Conservation (phyloP, 1,284 basidiomycete species). For the Cutaneotrichosporon sp. region DNA sequence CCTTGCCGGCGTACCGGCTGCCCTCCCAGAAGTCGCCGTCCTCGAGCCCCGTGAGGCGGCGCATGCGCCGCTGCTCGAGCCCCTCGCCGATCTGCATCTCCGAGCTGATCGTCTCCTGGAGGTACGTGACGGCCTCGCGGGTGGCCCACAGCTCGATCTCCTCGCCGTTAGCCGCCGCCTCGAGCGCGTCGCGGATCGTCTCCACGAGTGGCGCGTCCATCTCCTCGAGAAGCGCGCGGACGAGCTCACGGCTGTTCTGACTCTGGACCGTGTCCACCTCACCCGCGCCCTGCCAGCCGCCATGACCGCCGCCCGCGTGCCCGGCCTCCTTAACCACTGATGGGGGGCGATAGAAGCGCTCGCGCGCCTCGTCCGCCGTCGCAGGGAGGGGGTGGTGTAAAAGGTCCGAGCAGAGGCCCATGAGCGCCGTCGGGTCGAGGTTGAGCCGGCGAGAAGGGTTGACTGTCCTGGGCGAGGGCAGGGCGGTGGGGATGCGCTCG, state of each 20-base stretch:
- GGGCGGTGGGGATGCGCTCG: conserved; percentile 56
- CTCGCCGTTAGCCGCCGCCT: conserved; percentile 2
- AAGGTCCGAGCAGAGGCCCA: conserved; percentile 78
- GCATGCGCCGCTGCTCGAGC: conserved; percentile 45
- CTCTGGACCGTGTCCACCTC: conserved; percentile 31
- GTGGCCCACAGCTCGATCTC: conserved; percentile 74
- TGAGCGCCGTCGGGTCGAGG: conserved; percentile 75
- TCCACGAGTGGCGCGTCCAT: conserved; percentile 67
- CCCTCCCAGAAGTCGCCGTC: conserved; percentile 49
- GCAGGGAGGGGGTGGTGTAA: conserved; percentile 69
- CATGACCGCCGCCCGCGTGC: conserved; percentile 46
- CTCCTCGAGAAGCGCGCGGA: conserved; percentile 60
- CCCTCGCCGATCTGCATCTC: conserved; percentile 41
- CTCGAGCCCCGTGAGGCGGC: conserved; percentile 41
- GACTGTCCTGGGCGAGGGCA: conserved; percentile 74
- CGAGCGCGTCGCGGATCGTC: conserved; percentile 59
- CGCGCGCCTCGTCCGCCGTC: conserved; percentile 59
- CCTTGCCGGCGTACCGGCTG: conserved; percentile 41
- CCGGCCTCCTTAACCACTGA: conserved; percentile 24
- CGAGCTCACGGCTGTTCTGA: conserved; percentile 47
- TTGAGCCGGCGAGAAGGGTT: conserved; percentile 59
- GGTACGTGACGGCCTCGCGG: conserved; percentile 62
- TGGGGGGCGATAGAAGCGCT: conserved; percentile 60
- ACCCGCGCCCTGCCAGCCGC: conserved; percentile 54
- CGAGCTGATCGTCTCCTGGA: conserved; percentile 41